Evolutionary conservation across 2,329 filamentous ascomycete genomes (phyloP).

Genomic region (Geosmithia morbida): DNA sequence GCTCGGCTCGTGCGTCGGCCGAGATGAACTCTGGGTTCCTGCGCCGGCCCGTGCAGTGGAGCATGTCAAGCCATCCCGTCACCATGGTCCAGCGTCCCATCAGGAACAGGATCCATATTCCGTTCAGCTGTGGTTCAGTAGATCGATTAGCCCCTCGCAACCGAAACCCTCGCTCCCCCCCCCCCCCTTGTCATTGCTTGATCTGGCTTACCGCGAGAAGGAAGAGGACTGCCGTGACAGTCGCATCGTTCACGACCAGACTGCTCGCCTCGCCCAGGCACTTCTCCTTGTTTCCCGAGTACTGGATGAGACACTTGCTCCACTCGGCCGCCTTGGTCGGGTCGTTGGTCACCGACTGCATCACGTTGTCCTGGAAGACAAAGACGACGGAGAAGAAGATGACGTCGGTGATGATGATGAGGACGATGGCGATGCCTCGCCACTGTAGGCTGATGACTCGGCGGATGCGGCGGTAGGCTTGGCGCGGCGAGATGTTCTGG

Average conservation of each 20-base stretch:
- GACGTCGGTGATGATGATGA: constrained; percentile 82
- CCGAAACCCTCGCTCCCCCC: too few species aligned
- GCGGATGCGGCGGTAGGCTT: constrained; percentile 75
- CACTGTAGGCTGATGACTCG: constrained; percentile 86
- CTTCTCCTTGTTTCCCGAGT: constrained; percentile 39
- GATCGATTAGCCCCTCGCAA: not conserved
- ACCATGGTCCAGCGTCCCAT: constrained; percentile 78
- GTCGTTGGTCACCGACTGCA: constrained; percentile 42
- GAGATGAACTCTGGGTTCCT: constrained; percentile 75
- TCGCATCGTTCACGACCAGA: constrained; percentile 60
- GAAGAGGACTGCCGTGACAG: constrained; percentile 67
- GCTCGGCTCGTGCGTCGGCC: constrained; percentile 54
- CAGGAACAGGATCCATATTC: constrained; percentile 71
- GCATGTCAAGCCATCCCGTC: constrained; percentile 62
- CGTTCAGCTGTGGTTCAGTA: constrained; percentile 48
- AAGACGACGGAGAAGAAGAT: constrained; percentile 91
- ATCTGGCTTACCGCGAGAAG: constrained; percentile 53
- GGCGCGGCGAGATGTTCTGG: constrained; percentile 56
- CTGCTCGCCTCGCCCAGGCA: constrained; percentile 48
- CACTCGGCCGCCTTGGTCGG: constrained; percentile 43
- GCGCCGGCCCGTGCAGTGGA: constrained; percentile 30
- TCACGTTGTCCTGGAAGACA: constrained; percentile 68
- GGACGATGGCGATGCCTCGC: constrained; percentile 79
- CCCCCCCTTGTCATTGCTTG: too few species aligned
- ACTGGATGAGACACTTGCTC: constrained; percentile 50